Percentiles rank a stretch among this genome's conserved stretches.
Conservation (phyloP, 257 asterid species). For the Nicotiana sylvestris region DNA sequence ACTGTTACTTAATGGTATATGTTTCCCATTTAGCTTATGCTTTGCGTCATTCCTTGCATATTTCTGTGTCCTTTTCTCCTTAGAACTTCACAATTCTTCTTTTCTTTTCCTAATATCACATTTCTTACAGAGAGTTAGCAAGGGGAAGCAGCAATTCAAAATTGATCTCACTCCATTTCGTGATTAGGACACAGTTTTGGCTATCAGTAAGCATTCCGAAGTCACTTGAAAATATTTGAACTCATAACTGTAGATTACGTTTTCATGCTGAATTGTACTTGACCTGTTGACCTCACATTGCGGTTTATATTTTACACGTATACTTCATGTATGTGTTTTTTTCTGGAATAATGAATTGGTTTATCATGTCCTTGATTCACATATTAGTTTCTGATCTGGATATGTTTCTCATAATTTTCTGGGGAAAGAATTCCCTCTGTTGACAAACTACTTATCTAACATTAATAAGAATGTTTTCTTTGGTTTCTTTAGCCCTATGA, state of each 20-base stretch:
- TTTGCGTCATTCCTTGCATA: neutral
- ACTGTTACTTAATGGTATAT: neutral
- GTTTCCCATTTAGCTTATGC: neutral
- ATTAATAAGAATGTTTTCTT: neutral
- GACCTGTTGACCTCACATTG: neutral
- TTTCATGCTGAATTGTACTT: neutral
- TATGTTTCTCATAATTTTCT: neutral
- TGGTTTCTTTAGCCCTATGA: neutral
- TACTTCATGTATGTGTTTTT: neutral
- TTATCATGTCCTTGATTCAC: neutral
- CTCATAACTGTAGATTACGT: neutral
- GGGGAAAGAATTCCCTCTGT: neutral
- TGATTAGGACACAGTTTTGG: slow-evolving; percentile 15
- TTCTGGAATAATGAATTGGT: neutral
- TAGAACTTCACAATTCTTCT: neutral
- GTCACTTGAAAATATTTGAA: neutral
- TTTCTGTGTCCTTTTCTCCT: neutral
- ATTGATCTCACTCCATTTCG: slow-evolving; percentile 82
- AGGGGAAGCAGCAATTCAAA: slow-evolving; percentile 69
- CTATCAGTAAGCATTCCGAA: neutral
- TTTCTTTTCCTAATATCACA: neutral
- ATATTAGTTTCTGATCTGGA: neutral
- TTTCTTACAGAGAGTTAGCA: slow-evolving; percentile 64
- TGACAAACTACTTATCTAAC: neutral
- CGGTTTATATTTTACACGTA: neutral